Base-by-base conservation (phyloP, 2,329 filamentous ascomycete species). In the Cyclaneusma minus region DNA sequence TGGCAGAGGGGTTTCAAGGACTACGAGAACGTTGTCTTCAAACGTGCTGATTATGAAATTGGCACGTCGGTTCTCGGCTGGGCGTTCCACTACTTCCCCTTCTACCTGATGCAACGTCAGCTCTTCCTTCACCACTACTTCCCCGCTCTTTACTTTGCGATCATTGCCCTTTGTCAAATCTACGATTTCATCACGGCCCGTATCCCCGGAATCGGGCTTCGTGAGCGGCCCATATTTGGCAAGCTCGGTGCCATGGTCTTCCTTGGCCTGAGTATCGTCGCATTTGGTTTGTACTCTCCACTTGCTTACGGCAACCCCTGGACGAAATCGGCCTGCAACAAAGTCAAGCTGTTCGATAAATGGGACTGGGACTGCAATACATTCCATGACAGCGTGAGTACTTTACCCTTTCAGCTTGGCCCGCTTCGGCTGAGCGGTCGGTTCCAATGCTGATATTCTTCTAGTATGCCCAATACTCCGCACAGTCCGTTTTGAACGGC, bases 351-450 rank as follows among this genome's bases (percentile, higher is more conserved):
- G 8, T 75, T 95, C 47, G 60, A 66, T 31, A 76, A 72, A 2
- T 98, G 89, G 89, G 89, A 98, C 50, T 98, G 87, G 68, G 89
- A 98, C 53, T 98, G 89, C 67, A 93, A 92, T 52, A 85, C 69
- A 33, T 98, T 98, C 60, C 62, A 77, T 41, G 74, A 75, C 38
- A 73, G 72, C 48, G 85, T 94, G 73, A 80, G 81, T 28, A 24
- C 20, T 8, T 22, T 21, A 31, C 30, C 27, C 29, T 49, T 30
- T 46, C 51, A 11, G 13, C 25, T 21, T 25, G 29, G 25, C 24
- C 24, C n/a, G 30, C 41, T 17, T 37, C 38, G n/a, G 35, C 20
- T 21, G 32, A 15, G 21, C 17, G 15, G 11, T 9, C 16, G 21
- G 26, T 34, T 15, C 35, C 41, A 21, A 43, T 30, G 30, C 16